Percentiles rank a stretch among this genome's conserved stretches.
These are phyloP conservation scores for Coemansia sp. DNA, from an alignment of 192 early-diverging fungal species.

Conservation along the genomic window DNA sequence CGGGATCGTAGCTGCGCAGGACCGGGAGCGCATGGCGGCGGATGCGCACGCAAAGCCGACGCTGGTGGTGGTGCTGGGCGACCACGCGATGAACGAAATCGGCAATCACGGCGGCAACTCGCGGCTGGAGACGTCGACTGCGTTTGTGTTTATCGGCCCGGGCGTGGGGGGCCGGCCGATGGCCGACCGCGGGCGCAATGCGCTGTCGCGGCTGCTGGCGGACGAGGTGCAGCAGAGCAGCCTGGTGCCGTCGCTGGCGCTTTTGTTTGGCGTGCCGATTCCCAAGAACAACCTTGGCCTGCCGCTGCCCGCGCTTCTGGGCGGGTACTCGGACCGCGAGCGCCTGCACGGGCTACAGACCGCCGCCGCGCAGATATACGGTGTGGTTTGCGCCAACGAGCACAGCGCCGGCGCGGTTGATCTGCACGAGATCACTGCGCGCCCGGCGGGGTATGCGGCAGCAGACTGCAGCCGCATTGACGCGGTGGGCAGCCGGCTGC, in stretches of 20 bases:
- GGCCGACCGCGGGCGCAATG: slow-evolving; percentile 17
- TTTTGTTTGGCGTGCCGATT: slow-evolving; percentile 55
- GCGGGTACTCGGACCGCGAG: slow-evolving; percentile 18
- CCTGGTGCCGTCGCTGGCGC: slow-evolving; percentile 47
- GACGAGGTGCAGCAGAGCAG: slow-evolving; percentile 46
- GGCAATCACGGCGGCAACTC: slow-evolving; percentile 56
- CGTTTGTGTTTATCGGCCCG: slow-evolving; percentile 51
- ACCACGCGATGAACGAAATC: slow-evolving; percentile 83
- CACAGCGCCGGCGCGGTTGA: slow-evolving; percentile 4
- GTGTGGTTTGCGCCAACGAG: slow-evolving; percentile 36
- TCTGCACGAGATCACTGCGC: not conserved
- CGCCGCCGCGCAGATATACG: slow-evolving; percentile 62
- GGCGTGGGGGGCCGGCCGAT: slow-evolving; percentile 19
- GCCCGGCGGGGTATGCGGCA: not conserved
- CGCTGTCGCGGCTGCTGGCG: slow-evolving; percentile 23
- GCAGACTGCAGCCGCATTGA: slow-evolving; percentile 1
- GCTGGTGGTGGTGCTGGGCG: slow-evolving; percentile 74
- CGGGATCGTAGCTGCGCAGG: slow-evolving; percentile 45
- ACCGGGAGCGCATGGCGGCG: slow-evolving; percentile 33
- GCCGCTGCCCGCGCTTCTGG: slow-evolving; percentile 42
- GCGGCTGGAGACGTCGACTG: slow-evolving; percentile 52
- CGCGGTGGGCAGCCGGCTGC: slow-evolving; percentile 7
- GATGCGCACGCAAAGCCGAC: slow-evolving; percentile 55
- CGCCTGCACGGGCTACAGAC: slow-evolving; percentile 57
- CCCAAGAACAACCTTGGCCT: slow-evolving; percentile 53